Evolutionary conservation across 257 asterid species (phyloP).

Genomic region (Paraleonurus japonicus): DNA sequence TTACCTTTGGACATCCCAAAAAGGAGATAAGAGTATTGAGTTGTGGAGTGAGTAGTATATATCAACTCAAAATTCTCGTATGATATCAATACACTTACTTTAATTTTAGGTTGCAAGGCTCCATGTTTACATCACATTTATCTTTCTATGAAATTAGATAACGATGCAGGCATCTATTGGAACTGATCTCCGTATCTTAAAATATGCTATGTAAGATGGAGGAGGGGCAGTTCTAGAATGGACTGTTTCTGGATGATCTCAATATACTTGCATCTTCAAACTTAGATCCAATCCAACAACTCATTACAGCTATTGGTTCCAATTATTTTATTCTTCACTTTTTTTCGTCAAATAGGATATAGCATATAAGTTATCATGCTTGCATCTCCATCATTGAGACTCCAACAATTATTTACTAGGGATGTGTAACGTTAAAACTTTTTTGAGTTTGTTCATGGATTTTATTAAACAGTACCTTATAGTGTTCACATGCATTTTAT

Average conservation of each 20-base stretch:
- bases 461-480: background rate
- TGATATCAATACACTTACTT: background rate
- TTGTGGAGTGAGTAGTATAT: background rate
- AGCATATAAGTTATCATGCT: too few species aligned
- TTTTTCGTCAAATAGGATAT: too few species aligned
- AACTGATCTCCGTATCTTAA: background rate
- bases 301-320: too few species aligned
- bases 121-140: background rate
- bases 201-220: background rate
- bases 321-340: too few species aligned
- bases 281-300: too few species aligned
- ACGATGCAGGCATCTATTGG: background rate
- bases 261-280: too few species aligned
- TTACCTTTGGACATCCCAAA: too few species aligned
- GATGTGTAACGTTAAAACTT: background rate
- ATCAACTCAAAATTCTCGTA: background rate
- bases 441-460: background rate
- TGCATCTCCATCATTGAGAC: too few species aligned
- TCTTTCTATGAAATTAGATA: background rate
- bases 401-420: too few species aligned
- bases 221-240: too few species aligned
- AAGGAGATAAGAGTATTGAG: background rate
- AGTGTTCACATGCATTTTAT: background rate
- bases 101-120: background rate
- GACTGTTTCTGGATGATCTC: too few species aligned